Evolutionary conservation across 768 basidiomycete species (phyloP), one percentile per base, ranked within the genome.

Genomic region (Stropharia rugosoannulata): DNA sequence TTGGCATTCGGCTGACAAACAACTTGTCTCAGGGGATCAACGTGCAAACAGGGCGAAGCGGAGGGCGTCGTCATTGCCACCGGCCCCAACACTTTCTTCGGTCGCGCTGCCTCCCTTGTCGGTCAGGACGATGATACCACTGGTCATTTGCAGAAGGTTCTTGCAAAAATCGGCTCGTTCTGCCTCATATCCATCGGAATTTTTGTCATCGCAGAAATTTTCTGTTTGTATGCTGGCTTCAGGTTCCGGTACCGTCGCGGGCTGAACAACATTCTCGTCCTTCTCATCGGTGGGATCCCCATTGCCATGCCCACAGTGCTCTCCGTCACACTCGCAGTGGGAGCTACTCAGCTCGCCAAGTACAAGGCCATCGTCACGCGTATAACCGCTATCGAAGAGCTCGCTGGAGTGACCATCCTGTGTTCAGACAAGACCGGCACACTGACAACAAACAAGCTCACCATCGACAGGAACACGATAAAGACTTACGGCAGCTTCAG

Each of bases 331-430:
- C 93, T 98, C 65, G 96, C 96, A 49, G 95, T 98, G 68, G 96
- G 96, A 75, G 96, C 96, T 45, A 95, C 97, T 74, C 96, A 98
- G 69, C 89, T 98, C 63, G 95, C 96, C 64, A 96, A 95, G 80
- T 93, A 98, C 85, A 97, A 98, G 83, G 96, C 96, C 63, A 98
- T 97, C 64, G 96, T 98, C 73, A 98, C 96, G 52, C 95, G 95
- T 81, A 98, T 98, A 79, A 98, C 96, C 32, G 96, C 96, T 62
- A 98, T 98, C 57, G 96, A 98, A 71, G 95, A 98, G 73, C 82
- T 98, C 65, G 96, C 96, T 40, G 96, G 95, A 72, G 95, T 98
- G 66, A 98, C 96, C 64, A 98, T 98, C 68, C 82, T 98, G 54
- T 98, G 95, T 78, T 98, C 96, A 38, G 96, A 98, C 81, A 98